Conservation (phyloP, 306 rosid genomes). For the Rosa persica region DNA sequence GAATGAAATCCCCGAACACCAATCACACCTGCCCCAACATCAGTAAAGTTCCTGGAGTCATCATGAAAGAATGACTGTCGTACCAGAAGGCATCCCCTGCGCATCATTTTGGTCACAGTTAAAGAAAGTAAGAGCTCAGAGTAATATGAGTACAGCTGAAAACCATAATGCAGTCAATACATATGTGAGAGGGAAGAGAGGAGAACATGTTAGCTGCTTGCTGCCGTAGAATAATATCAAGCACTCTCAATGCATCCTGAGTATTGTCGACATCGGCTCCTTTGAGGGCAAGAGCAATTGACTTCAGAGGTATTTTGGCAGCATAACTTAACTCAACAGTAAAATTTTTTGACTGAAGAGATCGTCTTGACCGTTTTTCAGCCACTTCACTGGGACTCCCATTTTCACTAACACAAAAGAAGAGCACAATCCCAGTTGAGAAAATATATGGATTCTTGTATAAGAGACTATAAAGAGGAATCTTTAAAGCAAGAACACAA, state of each 20-base stretch:
- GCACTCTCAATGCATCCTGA: slow-evolving; percentile 84
- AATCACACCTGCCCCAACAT: slow-evolving; percentile 81
- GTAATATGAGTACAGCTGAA: slow-evolving; percentile 20
- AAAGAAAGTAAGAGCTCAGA: slow-evolving; percentile 28
- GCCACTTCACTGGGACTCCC: slow-evolving; percentile 37
- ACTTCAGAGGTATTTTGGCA: slow-evolving; percentile 66
- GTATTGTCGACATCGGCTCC: slow-evolving; percentile 53
- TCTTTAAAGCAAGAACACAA: slow-evolving; percentile 1
- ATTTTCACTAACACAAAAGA: slow-evolving; percentile 36
- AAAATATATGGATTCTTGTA: background rate
- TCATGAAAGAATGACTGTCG: slow-evolving; percentile 85
- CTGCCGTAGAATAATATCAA: slow-evolving; percentile 74
- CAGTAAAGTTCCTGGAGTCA: slow-evolving; percentile 58
- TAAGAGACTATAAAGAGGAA: slow-evolving; percentile 19
- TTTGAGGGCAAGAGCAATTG: slow-evolving; percentile 45
- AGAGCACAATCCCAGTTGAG: slow-evolving; percentile 27
- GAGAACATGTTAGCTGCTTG: slow-evolving; percentile 71
- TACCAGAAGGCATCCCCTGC: slow-evolving; percentile 85
- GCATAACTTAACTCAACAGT: slow-evolving; percentile 58
- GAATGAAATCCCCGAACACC: slow-evolving; percentile 82
- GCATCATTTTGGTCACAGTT: slow-evolving; percentile 29
- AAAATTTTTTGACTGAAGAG: slow-evolving; percentile 55
- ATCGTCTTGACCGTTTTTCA: slow-evolving; percentile 58
- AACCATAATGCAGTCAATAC: slow-evolving; percentile 11
- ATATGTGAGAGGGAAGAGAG: slow-evolving; percentile 5